Evolutionary conservation across 1,139 yeast species (phyloP), one percentile per base, ranked within the genome.

Genomic region (Saccharomyces pastorianus): DNA sequence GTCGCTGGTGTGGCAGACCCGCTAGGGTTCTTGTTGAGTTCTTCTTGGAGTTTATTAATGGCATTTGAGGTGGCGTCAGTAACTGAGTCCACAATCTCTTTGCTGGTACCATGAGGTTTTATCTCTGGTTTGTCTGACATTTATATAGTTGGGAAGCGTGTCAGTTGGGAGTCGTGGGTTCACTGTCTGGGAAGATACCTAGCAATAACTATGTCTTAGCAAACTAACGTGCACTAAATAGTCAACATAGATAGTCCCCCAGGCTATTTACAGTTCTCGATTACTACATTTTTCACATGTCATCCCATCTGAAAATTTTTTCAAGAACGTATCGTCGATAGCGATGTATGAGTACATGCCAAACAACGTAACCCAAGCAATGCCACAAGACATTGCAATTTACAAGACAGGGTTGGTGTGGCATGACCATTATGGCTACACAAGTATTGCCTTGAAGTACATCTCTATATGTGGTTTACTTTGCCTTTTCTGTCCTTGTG

Each of bases 21-120:
- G 8, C 46, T 28, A 14, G 53, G 20, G 9, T 42, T 32, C 48
- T 53, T 50, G n/a, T 27, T 9, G 25, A 38, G n/a, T 29, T 20
- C 46, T 23, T 42, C 20, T 34, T 48, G 29, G 4, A 44, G 14
- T n/a, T 48, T 48, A 23, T 25, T 25, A 34, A 26, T 29, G 8
- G 41, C 44, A 3, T 38, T 38, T 38, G 44, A 38, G 44, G 44
- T 38, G 44, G 44, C 44, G 44, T 38, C 44, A 38, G 44, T 38
- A 38, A 38, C 44, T 9, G 44, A 38, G 6, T 38, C 44, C 44
- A 38, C 44, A 38, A 38, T 17, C 44, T 38, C 44, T 11, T 38
- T 38, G 25, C 44, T 38, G n/a, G 44, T 38, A 38, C 44, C 26
- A 7, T 38, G 44, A 5, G 25, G 25, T 38, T 38, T 38, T 11